A percentile compares a stretch with the other conserved stretches of the same genome.
phyloP scores from a whole-genome alignment of 331 rosid genomes.

The Erythrophleum ivorense region DNA sequence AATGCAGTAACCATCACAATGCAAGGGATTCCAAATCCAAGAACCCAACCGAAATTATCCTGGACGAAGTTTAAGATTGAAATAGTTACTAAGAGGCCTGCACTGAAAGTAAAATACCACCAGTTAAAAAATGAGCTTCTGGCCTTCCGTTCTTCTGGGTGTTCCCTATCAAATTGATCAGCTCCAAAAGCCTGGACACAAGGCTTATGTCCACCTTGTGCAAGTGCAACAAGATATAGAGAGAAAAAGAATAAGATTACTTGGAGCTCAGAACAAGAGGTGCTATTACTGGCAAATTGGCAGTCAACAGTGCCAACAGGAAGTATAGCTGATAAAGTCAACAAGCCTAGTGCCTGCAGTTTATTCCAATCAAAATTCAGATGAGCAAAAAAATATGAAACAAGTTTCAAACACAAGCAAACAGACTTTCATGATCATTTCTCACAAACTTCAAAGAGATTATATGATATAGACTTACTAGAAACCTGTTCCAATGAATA shows the following conservation, averaged over 20 bases:
- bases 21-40: conserved; percentile 56
- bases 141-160: conserved; percentile 39
- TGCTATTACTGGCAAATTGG: conserved; percentile 7
- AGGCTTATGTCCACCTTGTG: conserved; percentile 54
- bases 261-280: conserved; percentile 37
- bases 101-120: conserved; percentile 44
- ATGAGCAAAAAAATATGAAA: neutral
- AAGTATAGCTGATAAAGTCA: conserved; percentile 46
- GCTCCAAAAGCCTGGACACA: conserved; percentile 59
- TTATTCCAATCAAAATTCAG: neutral
- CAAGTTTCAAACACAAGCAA: neutral
- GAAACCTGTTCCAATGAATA: neutral
- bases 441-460: neutral
- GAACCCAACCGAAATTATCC: conserved; percentile 47
- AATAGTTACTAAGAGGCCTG: conserved; percentile 26
- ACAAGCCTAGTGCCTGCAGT: conserved; percentile 45
- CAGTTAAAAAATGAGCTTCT: conserved; percentile 55
- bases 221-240: conserved; percentile 50
- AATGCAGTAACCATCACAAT: conserved; percentile 33
- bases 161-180: conserved; percentile 47
- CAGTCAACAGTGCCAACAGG: conserved; percentile 27
- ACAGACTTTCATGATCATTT: neutral
- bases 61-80: conserved; percentile 44
- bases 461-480: neutral
- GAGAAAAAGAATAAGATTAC: conserved; percentile 45